Evolutionary conservation across 2,329 filamentous ascomycete genomes (phyloP).

Genomic region (Aspergillus sp.): DNA sequence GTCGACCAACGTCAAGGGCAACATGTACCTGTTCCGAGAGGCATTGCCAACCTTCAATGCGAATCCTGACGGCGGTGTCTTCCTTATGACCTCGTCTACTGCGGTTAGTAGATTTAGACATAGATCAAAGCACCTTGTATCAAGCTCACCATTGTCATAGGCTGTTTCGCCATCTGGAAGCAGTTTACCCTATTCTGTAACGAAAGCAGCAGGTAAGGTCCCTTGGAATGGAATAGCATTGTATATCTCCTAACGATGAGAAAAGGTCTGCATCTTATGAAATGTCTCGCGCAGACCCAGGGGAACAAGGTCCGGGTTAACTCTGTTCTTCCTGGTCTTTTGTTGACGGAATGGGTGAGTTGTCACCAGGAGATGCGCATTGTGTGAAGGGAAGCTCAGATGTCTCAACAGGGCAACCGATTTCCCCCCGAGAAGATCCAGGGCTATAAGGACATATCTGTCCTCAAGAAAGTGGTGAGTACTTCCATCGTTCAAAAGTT

Average conservation of each 20-base stretch:
- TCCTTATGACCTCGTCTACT: constrained; percentile 58
- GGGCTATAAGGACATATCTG: constrained; percentile 48
- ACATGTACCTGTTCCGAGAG: constrained; percentile 48
- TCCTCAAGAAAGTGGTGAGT: constrained; percentile 53
- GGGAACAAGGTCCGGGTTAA: constrained; percentile 59
- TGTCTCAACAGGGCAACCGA: constrained; percentile 41
- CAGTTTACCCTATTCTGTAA: constrained; percentile 66
- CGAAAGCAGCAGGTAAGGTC: constrained; percentile 60
- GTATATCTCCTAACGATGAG: constrained; percentile 2
- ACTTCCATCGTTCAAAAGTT: neutral
- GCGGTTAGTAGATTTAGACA: constrained; percentile 39
- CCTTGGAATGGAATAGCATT: constrained; percentile 4
- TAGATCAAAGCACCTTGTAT: constrained; percentile 8
- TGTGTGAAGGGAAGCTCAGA: neutral
- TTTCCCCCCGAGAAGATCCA: constrained; percentile 55
- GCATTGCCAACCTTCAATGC: constrained; percentile 53
- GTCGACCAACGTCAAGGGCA: constrained; percentile 55
- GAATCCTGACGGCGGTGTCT: constrained; percentile 57
- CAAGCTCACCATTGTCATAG: constrained; percentile 21
- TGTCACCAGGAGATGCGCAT: neutral
- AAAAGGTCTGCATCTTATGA: constrained; percentile 57
- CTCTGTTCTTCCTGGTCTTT: constrained; percentile 56
- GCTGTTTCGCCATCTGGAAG: constrained; percentile 47
- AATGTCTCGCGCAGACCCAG: constrained; percentile 56
- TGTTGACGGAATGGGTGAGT: constrained; percentile 61